Base-by-base conservation (phyloP, 768 basidiomycete species). In the Cyclocybe cylindracea region DNA sequence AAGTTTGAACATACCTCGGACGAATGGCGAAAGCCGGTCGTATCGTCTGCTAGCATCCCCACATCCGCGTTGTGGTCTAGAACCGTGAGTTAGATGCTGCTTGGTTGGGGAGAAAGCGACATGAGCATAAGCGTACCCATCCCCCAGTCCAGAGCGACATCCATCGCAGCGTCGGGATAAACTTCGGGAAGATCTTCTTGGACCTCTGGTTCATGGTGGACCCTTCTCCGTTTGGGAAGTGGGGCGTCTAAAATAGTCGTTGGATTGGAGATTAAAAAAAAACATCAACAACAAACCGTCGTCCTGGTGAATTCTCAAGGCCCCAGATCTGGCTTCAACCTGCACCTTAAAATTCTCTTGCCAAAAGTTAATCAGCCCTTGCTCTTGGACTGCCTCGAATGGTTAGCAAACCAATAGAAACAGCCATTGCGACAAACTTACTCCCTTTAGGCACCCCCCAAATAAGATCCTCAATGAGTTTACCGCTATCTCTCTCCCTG, bases 311-410 rank as follows among this genome's bases (percentile, higher is more conserved):
- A 82, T 59, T 33, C 70, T 66, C 13, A 82, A 52, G 10, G 59
- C 51, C 9, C 78, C 78, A 1, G 79, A 78, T 46, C 81, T 79
- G 18, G 86, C 78, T 61, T 87, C 82, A 2, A 90, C 78, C 59
- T 87, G 87, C 1, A 85, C 73, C 59, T 80, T 87, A 68, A 89
- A 84, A 59, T 80, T 86, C 49, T 82, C 78, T 51, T 80, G 71
- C 91, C 91, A 93, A 59, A 92, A 90, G 50, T 86, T 79, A 0
- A 82, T 73, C 39, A 93, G 66, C n/a, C 76, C 77, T 44, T 80
- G 79, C 1, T 86, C 86, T 54, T 80, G 74, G 47, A 91, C 91
- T 91, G 32, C 44, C 16, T 18, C 35, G 34, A 39, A 39, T 14
- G 19, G 10, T 43, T 16, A 35, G 5, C 24, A 19, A n/a, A 11